A percentile compares a stretch with the other conserved stretches of the same genome.
Evolutionary conservation across 2,329 filamentous ascomycete species (phyloP).

Genomic region (Cercospora nicotianae): DNA sequence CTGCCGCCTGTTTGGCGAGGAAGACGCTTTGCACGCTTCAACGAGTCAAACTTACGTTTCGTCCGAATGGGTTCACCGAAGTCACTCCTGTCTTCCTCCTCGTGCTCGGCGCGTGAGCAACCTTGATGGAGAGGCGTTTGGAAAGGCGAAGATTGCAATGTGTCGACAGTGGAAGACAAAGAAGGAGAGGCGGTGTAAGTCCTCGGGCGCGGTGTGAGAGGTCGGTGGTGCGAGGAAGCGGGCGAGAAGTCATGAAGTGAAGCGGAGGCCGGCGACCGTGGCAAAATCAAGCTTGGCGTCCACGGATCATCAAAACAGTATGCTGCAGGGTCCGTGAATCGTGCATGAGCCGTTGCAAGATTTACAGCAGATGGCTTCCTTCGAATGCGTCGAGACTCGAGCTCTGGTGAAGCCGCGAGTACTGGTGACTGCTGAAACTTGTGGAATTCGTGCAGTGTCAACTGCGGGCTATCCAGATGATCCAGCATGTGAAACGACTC

Average conservation of each 20-base stretch:
- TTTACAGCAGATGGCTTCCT: constrained; percentile 24
- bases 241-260: constrained; percentile 5
- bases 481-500: constrained; percentile 17
- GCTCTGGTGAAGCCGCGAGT: constrained; percentile 17
- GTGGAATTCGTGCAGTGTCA: constrained; percentile 26
- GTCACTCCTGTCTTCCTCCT: constrained; percentile 10
- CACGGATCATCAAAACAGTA: constrained; percentile 6
- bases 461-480: constrained; percentile 18
- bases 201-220: constrained; percentile 25
- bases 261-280: constrained; percentile 17
- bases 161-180: constrained; percentile 29
- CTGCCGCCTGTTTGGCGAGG: constrained; percentile 25
- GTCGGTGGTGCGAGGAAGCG: constrained; percentile 15
- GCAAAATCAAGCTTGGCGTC: constrained; percentile 20
- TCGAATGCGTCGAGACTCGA: constrained; percentile 20
- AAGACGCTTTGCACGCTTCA: constrained; percentile 35
- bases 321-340: constrained; percentile 7
- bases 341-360: constrained; percentile 18
- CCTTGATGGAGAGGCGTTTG: constrained; percentile 25
- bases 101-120: constrained; percentile 13
- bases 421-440: constrained; percentile 25
- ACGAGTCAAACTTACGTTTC: constrained; percentile 36
- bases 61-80: constrained; percentile 24
- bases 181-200: constrained; percentile 29
- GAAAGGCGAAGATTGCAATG: constrained; percentile 30